Percentiles rank a stretch among this genome's conserved stretches.
phyloP scores from a whole-genome alignment of 1,139 yeast species.

The Taphrina pruni region DNA sequence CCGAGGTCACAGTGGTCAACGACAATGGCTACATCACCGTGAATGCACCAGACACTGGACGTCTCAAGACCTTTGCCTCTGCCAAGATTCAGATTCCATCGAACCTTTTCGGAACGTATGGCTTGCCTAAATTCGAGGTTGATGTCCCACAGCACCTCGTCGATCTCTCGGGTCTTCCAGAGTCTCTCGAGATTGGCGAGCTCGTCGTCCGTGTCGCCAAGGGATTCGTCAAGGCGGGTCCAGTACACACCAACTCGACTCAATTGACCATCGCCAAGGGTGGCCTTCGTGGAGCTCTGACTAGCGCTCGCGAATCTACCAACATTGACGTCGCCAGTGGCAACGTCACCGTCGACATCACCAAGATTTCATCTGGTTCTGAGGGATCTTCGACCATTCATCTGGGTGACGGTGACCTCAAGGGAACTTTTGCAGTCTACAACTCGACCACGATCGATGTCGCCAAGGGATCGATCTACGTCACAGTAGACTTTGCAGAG shows the following conservation, averaged over 20 bases:
- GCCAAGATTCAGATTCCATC: conserved; percentile 40
- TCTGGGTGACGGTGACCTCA: conserved; percentile 31
- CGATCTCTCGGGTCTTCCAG: conserved; percentile 37
- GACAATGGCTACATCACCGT: conserved; percentile 31
- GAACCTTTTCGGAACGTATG: conserved; percentile 34
- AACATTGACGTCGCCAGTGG: conserved; percentile 30
- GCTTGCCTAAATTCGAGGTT: conserved; percentile 34
- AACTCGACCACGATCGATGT: conserved; percentile 38
- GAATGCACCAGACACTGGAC: conserved; percentile 30
- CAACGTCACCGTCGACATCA: conserved; percentile 28
- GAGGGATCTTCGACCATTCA: conserved; percentile 27
- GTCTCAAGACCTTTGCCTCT: conserved; percentile 27
- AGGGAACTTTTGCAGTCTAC: conserved; percentile 34
- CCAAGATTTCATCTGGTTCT: conserved; percentile 33
- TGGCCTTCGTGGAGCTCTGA: conserved; percentile 28
- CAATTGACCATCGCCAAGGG: conserved; percentile 36
- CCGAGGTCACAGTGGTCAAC: conserved; percentile 26
- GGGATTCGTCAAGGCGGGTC: conserved; percentile 37
- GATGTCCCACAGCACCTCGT: conserved; percentile 36
- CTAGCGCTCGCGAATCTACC: conserved; percentile 27
- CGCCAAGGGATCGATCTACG: conserved; percentile 38
- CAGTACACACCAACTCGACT: conserved; percentile 38
- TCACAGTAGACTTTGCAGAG: conserved; percentile 10
- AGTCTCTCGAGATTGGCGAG: conserved; percentile 37
- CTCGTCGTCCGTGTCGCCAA: conserved; percentile 28